These are phyloP conservation scores for Metschnikowia sp. DNA, from an alignment of 805 yeast species.

Conservation along the genomic window DNA sequence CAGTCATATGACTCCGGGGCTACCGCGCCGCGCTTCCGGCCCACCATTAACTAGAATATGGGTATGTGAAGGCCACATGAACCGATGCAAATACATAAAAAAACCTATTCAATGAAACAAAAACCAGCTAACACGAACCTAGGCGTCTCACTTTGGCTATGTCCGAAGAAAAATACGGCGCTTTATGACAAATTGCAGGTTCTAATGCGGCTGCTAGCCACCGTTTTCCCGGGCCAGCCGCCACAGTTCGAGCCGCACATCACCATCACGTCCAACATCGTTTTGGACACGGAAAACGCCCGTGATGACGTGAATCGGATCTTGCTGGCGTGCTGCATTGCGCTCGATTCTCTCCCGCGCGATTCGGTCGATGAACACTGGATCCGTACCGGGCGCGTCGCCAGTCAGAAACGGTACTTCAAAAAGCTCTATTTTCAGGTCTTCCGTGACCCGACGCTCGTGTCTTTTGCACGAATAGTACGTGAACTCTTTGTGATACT, in stretches of 20 bases:
- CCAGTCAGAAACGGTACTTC: conserved; percentile 48
- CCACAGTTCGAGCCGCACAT: conserved; percentile 73
- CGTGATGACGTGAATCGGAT: conserved; percentile 58
- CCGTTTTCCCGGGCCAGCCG: conserved; percentile 67
- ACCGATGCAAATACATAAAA: no score
- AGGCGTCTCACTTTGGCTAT: conserved; percentile 70
- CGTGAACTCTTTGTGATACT: conserved; percentile 53
- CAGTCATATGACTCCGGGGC: no score
- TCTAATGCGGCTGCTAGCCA: conserved; percentile 60
- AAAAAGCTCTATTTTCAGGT: conserved; percentile 54
- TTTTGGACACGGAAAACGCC: conserved; percentile 35
- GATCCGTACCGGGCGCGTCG: conserved; percentile 40
- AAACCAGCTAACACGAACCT: conserved; percentile 9
- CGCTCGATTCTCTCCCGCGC: conserved; percentile 41
- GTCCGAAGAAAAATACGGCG: conserved; percentile 56
- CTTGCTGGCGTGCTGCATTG: conserved; percentile 56
- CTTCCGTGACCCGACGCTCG: conserved; percentile 41
- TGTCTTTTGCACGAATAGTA: conserved; percentile 52
- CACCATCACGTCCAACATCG: conserved; percentile 65
- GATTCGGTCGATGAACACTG: conserved; percentile 32
- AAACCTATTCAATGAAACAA: no score
- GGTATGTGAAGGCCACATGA: conserved; percentile 7
- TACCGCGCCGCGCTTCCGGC: no score
- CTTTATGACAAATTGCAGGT: conserved; percentile 55
- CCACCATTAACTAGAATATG: conserved; percentile 1